These are phyloP conservation scores for Pistacia vera DNA, from an alignment of 345 rosid genomes.

Conservation along the genomic window DNA sequence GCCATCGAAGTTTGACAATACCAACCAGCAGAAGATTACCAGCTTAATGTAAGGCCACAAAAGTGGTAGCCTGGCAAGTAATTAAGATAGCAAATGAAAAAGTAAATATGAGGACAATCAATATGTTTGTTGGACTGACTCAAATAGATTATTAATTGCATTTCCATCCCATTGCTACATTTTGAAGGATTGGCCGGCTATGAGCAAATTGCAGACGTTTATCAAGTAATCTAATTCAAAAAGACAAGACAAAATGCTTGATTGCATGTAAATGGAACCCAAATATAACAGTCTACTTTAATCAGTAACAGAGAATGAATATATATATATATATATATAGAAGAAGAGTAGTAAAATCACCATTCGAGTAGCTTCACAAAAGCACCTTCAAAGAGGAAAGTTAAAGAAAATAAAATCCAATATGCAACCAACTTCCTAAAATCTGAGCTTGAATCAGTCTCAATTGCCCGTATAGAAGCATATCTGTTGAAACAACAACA, in stretches of 20 bases:
- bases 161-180: background rate
- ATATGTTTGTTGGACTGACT: background rate
- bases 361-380: slow-evolving; percentile 29
- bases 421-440: slow-evolving; percentile 27
- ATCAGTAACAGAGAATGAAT: background rate
- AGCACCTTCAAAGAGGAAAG: no score
- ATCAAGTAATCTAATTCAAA: no score
- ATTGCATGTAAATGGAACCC: background rate
- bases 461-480: slow-evolving; percentile 40
- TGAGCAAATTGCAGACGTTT: no score
- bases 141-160: no score
- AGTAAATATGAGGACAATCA: background rate
- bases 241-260: background rate
- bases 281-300: background rate
- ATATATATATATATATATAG: background rate
- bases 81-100: background rate
- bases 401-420: no score
- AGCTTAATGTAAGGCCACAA: slow-evolving; percentile 39
- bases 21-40: slow-evolving; percentile 18
- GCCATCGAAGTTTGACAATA: slow-evolving; percentile 32
- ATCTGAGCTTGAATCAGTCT: slow-evolving; percentile 30
- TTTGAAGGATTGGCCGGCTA: no score
- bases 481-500: slow-evolving; percentile 18
- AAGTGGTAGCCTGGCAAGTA: slow-evolving; percentile 17
- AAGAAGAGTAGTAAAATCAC: slow-evolving; percentile 19